Evolutionary conservation across 805 yeast genomes (phyloP).

Genomic region (Jamesozyma gamospora): DNA sequence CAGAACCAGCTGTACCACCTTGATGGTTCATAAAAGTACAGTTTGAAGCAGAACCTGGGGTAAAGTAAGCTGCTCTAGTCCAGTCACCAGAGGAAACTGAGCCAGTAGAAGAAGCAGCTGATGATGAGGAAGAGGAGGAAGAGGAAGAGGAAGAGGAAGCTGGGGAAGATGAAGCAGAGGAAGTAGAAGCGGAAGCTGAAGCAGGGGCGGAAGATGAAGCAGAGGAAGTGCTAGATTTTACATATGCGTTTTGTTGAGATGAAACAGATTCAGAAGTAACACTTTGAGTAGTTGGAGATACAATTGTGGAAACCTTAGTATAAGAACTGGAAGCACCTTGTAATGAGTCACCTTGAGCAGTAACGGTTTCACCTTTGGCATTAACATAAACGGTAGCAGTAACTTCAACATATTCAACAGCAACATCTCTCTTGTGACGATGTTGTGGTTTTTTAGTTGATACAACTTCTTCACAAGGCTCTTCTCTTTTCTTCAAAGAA

Average conservation of each 20-base stretch:
- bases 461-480: constrained; percentile 7
- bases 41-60: constrained; percentile 62
- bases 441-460: constrained; percentile 20
- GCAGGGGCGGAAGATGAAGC: background rate
- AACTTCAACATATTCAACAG: constrained; percentile 56
- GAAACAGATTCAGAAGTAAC: constrained; percentile 10
- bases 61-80: constrained; percentile 68
- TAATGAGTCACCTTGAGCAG: constrained; percentile 10
- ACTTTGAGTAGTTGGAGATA: constrained; percentile 8
- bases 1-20: constrained; percentile 81
- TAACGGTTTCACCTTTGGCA: constrained; percentile 35
- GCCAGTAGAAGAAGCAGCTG: constrained; percentile 32
- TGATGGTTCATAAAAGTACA: constrained; percentile 73
- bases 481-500: constrained; percentile 37
- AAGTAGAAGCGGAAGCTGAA: constrained; percentile 10
- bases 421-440: constrained; percentile 51
- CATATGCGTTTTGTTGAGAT: constrained; percentile 6
- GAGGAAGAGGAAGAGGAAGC: constrained; percentile 26
- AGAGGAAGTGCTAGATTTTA: background rate
- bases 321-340: constrained; percentile 10
- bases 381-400: constrained; percentile 73
- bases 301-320: constrained; percentile 6
- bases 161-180: constrained; percentile 3
- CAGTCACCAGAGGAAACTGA: constrained; percentile 46
- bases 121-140: constrained; percentile 22